A percentile compares a stretch with the other conserved stretches of the same genome.
phyloP scores from a whole-genome alignment of 2,329 filamentous ascomycete species.

The Curvularia lunata region DNA sequence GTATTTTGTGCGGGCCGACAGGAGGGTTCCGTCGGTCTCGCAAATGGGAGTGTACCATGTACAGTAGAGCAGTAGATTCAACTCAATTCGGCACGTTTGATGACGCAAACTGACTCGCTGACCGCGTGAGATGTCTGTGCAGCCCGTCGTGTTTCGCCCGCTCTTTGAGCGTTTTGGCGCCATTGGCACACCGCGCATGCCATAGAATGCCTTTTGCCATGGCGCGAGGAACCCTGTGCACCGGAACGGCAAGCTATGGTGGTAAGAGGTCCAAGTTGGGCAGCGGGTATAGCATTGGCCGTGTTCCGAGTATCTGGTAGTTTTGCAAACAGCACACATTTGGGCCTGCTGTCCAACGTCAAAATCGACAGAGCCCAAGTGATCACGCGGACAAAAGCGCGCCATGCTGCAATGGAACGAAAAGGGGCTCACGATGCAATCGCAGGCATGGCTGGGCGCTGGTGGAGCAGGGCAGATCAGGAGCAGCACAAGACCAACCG shows the following conservation, averaged over 20 bases:
- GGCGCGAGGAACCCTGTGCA: constrained; percentile 12
- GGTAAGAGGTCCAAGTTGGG: constrained; percentile 15
- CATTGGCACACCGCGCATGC: constrained; percentile 7
- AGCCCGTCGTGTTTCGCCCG: constrained; percentile 10
- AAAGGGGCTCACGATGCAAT: constrained; percentile 13
- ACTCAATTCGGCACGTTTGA: constrained; percentile 3
- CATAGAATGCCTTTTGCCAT: constrained; percentile 21
- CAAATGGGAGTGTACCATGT: not conserved
- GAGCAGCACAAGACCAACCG: constrained; percentile 16
- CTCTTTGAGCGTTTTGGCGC: constrained; percentile 3
- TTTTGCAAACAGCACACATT: constrained; percentile 1
- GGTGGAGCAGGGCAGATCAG: constrained; percentile 14
- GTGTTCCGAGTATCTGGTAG: constrained; percentile 8
- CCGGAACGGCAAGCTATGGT: constrained; percentile 30
- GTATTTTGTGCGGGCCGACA: not conserved
- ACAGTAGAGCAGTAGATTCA: not conserved
- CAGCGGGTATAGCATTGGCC: constrained; percentile 22
- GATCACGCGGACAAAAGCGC: not conserved
- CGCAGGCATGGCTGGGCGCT: constrained; percentile 8
- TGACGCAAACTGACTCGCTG: constrained; percentile 4
- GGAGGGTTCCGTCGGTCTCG: not conserved
- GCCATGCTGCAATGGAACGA: constrained; percentile 10
- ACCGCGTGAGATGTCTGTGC: constrained; percentile 10
- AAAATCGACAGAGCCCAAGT: not conserved
- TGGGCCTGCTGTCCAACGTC: constrained; percentile 1